Evolutionary conservation across 352 stramenopile species (phyloP), one percentile per base, ranked within the genome.

Genomic region (Phytophthora chlamydospora): DNA sequence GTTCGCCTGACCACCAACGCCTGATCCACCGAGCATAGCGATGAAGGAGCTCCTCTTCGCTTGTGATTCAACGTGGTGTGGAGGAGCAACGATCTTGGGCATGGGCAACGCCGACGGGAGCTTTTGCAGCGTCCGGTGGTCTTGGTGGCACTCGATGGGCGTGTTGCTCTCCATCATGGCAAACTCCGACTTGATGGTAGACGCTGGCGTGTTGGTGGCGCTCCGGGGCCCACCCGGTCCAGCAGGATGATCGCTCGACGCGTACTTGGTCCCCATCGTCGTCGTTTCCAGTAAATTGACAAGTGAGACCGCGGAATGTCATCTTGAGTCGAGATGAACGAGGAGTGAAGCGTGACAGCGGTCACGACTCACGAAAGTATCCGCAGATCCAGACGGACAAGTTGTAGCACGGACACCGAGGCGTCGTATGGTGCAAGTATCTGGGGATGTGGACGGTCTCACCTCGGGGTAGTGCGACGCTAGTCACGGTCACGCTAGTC

Each of bases 141-240:
- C 16, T 19, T 64, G 64, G 11, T 31, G 44, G 50, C 68, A 61
- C 17, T 79, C 71, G 8, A 62, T 35, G n/a, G 71, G 65, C 16
- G 71, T 76, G 35, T 51, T 59, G 43, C 45, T 62, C 27, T 67
- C 40, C 47, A 75, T 10, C 31, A 68, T 64, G 21, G 61, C 66
- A 39, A 60, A 73, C 10, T 49, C 44, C 1, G 53, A 48, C 24
- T 47, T 39, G 36, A 56, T 62, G 2, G 35, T 48, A 29, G 53
- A 43, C 17, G 13, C 33, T 13, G 62, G 62, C n/a, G 62, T 66
- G 42, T 47, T 51, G 19, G 11, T 66, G 41, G 5, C 62, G 24
- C 36, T 71, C n/a, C 36, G 60, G 17, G 38, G 10, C 14, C 58
- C 29, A 34, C 27, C 24, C 44, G 39, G n/a, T 7, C 10, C 12